Conservation (phyloP, 176 grass and related monocot species). For the Bromus sterilis region DNA sequence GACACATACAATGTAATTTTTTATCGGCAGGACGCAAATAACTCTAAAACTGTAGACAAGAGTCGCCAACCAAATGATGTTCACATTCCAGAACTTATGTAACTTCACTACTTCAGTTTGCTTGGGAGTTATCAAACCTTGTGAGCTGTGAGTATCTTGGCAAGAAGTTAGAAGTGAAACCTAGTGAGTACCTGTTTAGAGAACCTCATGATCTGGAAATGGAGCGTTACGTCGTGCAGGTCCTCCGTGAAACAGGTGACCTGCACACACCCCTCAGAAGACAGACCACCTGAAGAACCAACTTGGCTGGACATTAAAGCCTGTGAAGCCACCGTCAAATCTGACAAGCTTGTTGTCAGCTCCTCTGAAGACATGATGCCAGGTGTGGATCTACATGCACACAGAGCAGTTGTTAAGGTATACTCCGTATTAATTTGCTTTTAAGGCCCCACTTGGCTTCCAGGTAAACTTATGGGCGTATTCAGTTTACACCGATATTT, state of each 20-base stretch:
- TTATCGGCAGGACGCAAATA: neutral
- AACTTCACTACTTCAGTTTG: neutral
- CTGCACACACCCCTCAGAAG: slow-evolving; percentile 12
- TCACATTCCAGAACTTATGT: neutral
- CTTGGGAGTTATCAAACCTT: neutral
- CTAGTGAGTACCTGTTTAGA: slow-evolving; percentile 57
- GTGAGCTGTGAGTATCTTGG: neutral
- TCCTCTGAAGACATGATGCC: slow-evolving; percentile 59
- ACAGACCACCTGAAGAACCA: slow-evolving; percentile 17
- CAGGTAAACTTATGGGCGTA: neutral
- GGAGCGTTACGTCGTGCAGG: slow-evolving; percentile 62
- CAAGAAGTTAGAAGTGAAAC: neutral
- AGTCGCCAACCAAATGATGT: neutral
- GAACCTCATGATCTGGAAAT: slow-evolving; percentile 82
- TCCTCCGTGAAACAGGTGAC: slow-evolving; percentile 83
- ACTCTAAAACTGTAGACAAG: neutral
- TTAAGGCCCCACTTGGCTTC: neutral
- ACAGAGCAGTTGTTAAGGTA: neutral
- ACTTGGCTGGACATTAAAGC: neutral
- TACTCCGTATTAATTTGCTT: no score
- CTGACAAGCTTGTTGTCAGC: slow-evolving; percentile 30
- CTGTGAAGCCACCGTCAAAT: slow-evolving; percentile 23
- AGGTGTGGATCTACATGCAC: neutral
- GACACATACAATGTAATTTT: neutral
- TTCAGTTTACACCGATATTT: neutral